Evolutionary conservation across 805 yeast species (phyloP), one percentile per base, ranked within the genome.

Genomic region (Nakazawaea holstii): DNA sequence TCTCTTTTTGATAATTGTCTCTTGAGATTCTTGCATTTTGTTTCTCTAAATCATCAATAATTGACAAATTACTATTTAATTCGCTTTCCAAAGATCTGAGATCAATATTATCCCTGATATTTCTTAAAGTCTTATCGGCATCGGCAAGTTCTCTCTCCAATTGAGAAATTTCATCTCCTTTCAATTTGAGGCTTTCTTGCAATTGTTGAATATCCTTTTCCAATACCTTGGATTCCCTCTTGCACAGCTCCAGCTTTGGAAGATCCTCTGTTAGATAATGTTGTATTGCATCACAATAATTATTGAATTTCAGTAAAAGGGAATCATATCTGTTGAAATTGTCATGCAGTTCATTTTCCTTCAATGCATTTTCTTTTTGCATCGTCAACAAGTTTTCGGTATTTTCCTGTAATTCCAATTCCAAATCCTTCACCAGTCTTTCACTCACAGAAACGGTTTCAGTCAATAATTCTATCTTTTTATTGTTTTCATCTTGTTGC

Each of bases 21-120:
- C 84, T 72, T 49, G 80, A 76, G 2, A 66, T 65, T 49, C 80
- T 82, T 0, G 97, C 88, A 50, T 79, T 70, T 14, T 68, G 69
- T 1, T 72, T 59, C 56, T 84, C 80, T 13, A 86, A 61, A 2
- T 65, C 67, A 0, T 48, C 52, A 5, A 87, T 70, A 43, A 70
- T 68, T 0, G 54, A 43, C 9, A 70, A 71, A 5, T 74, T 60
- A 1, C 57, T 56, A 0, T 54, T 56, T 0, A 77, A 54, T 46
- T 79, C 76, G 1, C 41, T 46, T 15, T 68, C 65, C 28, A 80
- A 57, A 6, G 67, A 66, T 10, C 83, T 62, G 11, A 82, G 67
- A 50, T 84, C 87, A 31, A 87, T 56, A 51, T 85, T 87, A 39
- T 83, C 82, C 32, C 77, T 67, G 8, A 88, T 66, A 48, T 79